Evolutionary conservation across 1,284 basidiomycete genomes (phyloP).

Genomic region (Thecaphora thlaspeos): DNA sequence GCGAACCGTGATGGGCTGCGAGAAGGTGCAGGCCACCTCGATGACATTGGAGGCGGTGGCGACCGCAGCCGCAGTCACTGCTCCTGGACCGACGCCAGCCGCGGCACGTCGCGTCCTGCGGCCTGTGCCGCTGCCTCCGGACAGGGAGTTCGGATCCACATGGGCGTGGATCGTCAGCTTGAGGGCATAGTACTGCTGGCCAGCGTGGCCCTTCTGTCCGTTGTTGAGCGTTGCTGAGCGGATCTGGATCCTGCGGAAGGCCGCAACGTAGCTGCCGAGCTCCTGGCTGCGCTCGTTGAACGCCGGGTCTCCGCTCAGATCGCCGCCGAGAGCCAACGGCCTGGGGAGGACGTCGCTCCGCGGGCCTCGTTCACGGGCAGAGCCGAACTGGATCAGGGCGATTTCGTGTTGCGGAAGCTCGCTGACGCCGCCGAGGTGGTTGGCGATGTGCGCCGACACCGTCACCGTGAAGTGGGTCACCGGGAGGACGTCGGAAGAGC

Average conservation of each 20-base stretch:
- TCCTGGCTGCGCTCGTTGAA: conserved; percentile 16
- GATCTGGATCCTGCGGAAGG: conserved; percentile 30
- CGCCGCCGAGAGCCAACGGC: conserved; percentile 13
- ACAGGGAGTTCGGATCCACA: not conserved
- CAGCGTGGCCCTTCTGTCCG: conserved; percentile 21
- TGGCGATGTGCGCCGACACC: conserved; percentile 22
- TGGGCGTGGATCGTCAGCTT: conserved; percentile 29
- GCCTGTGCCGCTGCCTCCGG: not conserved
- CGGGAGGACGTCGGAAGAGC: not conserved
- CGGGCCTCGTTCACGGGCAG: conserved; percentile 28
- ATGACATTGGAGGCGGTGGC: conserved; percentile 1
- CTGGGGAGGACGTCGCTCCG: conserved; percentile 17
- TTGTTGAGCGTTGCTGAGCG: conserved; percentile 39
- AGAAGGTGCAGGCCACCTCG: conserved; percentile 15
- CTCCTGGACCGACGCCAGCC: no score
- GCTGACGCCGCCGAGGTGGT: conserved; percentile 9
- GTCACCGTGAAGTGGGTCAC: conserved; percentile 18
- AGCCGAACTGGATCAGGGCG: conserved; percentile 33
- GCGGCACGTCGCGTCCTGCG: no score
- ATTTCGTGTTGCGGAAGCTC: conserved; percentile 15
- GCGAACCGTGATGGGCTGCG: conserved; percentile 30
- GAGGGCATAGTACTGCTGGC: conserved; percentile 35
- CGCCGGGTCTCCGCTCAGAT: conserved; percentile 9
- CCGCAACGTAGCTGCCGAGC: conserved; percentile 13
- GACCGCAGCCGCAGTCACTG: not conserved